phyloP scores from a whole-genome alignment of 2,329 filamentous ascomycete genomes.

The Fusarium sp. region DNA sequence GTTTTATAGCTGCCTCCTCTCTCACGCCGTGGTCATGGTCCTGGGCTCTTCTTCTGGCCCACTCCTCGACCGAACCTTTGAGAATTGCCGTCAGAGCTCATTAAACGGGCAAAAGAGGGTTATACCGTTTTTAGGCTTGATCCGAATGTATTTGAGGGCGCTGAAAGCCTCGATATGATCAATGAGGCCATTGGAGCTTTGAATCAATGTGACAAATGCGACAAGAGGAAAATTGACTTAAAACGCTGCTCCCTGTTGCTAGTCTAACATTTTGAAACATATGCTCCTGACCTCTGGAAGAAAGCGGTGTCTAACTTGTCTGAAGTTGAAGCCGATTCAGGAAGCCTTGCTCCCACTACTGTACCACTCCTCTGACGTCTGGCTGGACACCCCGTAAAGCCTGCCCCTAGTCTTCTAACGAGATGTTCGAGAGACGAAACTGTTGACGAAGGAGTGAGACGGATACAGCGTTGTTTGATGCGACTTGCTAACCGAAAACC shows the following conservation, averaged over 20 bases:
- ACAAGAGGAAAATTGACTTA: conserved; percentile 55
- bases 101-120: conserved; percentile 80
- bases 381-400: conserved; percentile 17
- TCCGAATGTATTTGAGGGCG: conserved; percentile 29
- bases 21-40: conserved; percentile 49
- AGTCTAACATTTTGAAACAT: conserved; percentile 1
- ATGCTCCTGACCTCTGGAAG: conserved; percentile 40
- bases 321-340: conserved; percentile 7
- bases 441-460: neutral
- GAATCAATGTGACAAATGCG: conserved; percentile 44
- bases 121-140: conserved; percentile 70
- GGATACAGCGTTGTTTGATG: neutral
- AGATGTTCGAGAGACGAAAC: conserved; percentile 41
- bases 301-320: conserved; percentile 31
- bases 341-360: neutral
- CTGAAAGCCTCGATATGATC: conserved; percentile 26
- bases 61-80: conserved; percentile 35
- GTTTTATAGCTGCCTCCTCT: conserved; percentile 49
- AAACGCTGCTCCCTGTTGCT: fast-evolving
- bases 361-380: conserved; percentile 36
- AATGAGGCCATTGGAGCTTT: conserved; percentile 36
- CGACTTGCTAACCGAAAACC: neutral
- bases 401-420: conserved; percentile 43
- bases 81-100: conserved; percentile 61
- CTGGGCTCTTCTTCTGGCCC: conserved; percentile 42